These are phyloP conservation scores for Tricholoma bakamatsutake DNA, from an alignment of 768 basidiomycete species.

Conservation along the genomic window DNA sequence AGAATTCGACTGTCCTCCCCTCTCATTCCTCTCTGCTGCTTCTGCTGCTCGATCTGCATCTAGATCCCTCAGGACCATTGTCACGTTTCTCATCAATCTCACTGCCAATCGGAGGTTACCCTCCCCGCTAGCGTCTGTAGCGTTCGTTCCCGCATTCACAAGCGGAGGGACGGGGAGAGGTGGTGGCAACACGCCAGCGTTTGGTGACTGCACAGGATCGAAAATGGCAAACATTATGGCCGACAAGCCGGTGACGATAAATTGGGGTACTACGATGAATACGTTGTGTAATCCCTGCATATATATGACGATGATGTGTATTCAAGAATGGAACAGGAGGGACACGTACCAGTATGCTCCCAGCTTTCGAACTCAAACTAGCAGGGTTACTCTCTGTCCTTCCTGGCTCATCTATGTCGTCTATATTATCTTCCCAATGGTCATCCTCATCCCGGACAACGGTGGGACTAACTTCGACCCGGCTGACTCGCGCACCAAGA, in stretches of 20 bases:
- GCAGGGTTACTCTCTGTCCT: conserved; percentile 13
- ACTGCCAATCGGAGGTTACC: not conserved
- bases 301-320: not conserved
- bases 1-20: conserved; percentile 47
- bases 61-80: conserved; percentile 10
- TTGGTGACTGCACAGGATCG: conserved; percentile 49
- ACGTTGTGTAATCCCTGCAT: conserved; percentile 90
- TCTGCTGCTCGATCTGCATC: conserved; percentile 11
- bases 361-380: conserved; percentile 74
- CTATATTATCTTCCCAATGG: not conserved
- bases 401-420: conserved; percentile 1
- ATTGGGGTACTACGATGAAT: conserved; percentile 91
- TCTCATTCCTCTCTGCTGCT: conserved; percentile 18
- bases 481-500: conserved; percentile 41
- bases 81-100: not conserved
- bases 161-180: not conserved
- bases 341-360: conserved; percentile 69
- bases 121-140: not conserved
- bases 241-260: conserved; percentile 83
- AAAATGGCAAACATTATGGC: conserved; percentile 83
- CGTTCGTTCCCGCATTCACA: not conserved
- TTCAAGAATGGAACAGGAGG: not conserved
- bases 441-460: not conserved
- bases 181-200: conserved; percentile 4
- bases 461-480: not conserved